Evolutionary conservation across 495 filamentous ascomycete species (phyloP), one percentile per base, ranked within the genome.

Genomic region (Acidiella bohemica): DNA sequence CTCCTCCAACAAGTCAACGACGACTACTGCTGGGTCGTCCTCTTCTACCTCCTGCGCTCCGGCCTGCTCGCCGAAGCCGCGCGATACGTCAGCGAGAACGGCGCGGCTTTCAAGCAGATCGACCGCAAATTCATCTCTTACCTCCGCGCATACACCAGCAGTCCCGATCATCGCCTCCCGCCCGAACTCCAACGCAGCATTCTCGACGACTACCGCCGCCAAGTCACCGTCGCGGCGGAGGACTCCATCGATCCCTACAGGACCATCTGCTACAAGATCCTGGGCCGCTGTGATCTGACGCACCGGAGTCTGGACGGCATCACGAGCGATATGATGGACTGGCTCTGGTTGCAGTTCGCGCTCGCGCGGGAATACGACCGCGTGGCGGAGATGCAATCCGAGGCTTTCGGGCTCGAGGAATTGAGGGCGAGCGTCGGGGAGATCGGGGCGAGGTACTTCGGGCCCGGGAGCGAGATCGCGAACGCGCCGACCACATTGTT

Each of bases 241-340:
- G 78, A 85, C 44, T 78, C 80, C 11, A 74, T 88, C 47, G 88
- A 99, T 64, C 92, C 90, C 26, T 99, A 90, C 62, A 76, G 86
- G 30, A 85, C 93, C 74, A 87, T 87, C 12, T 94, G 93, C 58
- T 96, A 95, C 70, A 96, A 96, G 61, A 75, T 99, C 40, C 79
- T 96, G 51, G 90, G 90, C 32, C 84, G 90, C 23, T 94, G 87
- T 61, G 90, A 96, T 50, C 70, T 99, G 14, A 68, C 61, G 44
- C 78, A 79, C 36, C 73, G 86, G 47, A 82, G 70, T 41, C 67
- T 95, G 9, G 82, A 92, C n/a, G 72, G 73, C 33, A 68, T 96
- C 13, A 78, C 73, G 39, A 80, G 80, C 41, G 79, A 75, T 18
- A 76, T 93, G 32, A 83, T 93, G 50, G 92, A 96, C 56, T 96